Percentiles rank a stretch among this genome's conserved stretches.
Evolutionary conservation across 2,329 filamentous ascomycete genomes (phyloP).

Genomic region (Coniochaeta prunicola): DNA sequence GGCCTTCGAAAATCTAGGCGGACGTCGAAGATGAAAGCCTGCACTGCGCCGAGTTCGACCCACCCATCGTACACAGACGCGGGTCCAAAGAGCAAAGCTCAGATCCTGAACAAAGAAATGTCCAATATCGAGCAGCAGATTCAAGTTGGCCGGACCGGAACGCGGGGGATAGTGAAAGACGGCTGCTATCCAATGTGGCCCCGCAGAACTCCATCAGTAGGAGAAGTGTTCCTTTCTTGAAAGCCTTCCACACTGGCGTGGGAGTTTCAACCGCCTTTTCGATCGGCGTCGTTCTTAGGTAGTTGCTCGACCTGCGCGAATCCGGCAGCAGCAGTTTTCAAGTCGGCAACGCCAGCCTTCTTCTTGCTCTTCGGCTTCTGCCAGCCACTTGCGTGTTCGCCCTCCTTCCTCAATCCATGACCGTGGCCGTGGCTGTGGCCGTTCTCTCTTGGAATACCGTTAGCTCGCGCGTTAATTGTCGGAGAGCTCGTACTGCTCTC

Average conservation of each 20-base stretch:
- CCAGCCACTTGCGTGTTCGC: slow-evolving; percentile 39
- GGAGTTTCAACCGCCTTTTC: slow-evolving; percentile 52
- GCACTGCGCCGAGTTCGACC: neutral
- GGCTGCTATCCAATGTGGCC: neutral
- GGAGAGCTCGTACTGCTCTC: slow-evolving; percentile 16
- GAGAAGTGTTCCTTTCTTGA: neutral
- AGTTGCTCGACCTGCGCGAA: slow-evolving; percentile 41
- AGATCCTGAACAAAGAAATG: slow-evolving; percentile 1
- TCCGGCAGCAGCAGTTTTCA: slow-evolving; percentile 37
- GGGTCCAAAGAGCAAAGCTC: neutral
- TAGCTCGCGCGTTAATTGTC: slow-evolving; percentile 25
- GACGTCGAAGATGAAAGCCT: too few relatives aligned
- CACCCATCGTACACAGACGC: neutral
- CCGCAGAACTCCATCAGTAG: neutral
- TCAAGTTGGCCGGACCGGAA: neutral
- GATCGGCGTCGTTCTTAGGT: slow-evolving; percentile 52
- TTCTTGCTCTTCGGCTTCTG: slow-evolving; percentile 52
- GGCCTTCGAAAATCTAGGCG: too few relatives aligned
- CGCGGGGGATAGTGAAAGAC: neutral
- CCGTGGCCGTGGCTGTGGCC: slow-evolving; percentile 50
- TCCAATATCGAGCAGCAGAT: slow-evolving; percentile 2
- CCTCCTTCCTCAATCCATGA: slow-evolving; percentile 47
- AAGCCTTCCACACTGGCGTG: neutral
- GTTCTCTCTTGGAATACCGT: slow-evolving; percentile 35
- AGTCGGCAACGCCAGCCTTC: slow-evolving; percentile 32